Conservation (phyloP, 768 basidiomycete species). For the Rhizopogon vulgaris region DNA sequence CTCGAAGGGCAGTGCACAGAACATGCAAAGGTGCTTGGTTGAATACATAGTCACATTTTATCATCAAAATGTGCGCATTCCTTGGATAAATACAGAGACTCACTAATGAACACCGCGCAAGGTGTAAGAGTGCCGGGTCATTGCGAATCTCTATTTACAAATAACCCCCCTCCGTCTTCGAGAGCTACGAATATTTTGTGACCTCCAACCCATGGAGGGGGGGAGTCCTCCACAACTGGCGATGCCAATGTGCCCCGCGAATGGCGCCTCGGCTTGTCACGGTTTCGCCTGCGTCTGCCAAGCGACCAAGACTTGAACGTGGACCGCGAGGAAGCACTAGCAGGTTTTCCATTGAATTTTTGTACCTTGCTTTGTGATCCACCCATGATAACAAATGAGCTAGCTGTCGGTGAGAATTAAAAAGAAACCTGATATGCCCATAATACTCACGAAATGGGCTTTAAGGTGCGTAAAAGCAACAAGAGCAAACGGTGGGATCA, state of each 20-base stretch:
- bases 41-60: background rate
- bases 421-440: background rate
- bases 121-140: background rate
- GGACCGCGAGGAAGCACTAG: background rate
- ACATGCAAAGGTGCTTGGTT: background rate
- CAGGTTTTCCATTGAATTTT: background rate
- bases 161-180: constrained; percentile 19
- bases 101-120: background rate
- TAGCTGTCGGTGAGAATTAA: background rate
- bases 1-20: background rate
- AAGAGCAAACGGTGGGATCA: background rate
- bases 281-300: background rate
- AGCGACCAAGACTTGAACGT: background rate
- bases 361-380: constrained; percentile 9
- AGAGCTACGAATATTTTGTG: constrained; percentile 20
- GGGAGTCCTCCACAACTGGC: constrained; percentile 8
- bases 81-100: background rate
- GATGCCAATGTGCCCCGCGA: background rate
- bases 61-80: background rate
- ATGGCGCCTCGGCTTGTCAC: background rate
- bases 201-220: constrained; percentile 23
- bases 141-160: constrained; percentile 6
- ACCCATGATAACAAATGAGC: constrained; percentile 6
- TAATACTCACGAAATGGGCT: background rate
- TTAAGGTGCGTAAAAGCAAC: background rate